A percentile compares a stretch with the other conserved stretches of the same genome.
phyloP scores from a whole-genome alignment of 2,329 filamentous ascomycete species.

The Diaporthe sp. region DNA sequence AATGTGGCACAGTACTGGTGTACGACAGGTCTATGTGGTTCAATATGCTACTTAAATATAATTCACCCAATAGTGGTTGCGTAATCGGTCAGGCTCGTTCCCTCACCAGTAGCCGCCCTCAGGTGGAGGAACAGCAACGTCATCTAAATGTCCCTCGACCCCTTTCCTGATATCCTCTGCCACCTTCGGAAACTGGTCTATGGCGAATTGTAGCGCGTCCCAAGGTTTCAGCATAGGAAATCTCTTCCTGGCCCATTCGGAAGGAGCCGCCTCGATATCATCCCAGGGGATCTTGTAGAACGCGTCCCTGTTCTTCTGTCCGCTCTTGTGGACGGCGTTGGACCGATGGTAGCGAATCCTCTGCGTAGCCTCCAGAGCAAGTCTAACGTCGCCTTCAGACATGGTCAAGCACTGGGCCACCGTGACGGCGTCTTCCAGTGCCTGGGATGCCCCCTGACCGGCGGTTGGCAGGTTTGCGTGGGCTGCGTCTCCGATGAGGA shows the following conservation, averaged over 20 bases:
- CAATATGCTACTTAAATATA: neutral
- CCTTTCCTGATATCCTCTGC: slow-evolving; percentile 25
- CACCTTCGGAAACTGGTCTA: slow-evolving; percentile 6
- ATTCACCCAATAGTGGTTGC: neutral
- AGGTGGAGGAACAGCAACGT: slow-evolving; percentile 2
- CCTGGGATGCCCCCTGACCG: slow-evolving; percentile 49
- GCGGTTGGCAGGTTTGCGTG: slow-evolving; percentile 67
- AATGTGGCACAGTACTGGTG: neutral
- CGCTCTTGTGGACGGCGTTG: slow-evolving; percentile 6
- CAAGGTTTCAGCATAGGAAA: neutral
- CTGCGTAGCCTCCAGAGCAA: slow-evolving; percentile 32
- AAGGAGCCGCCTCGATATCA: neutral
- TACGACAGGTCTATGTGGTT: neutral
- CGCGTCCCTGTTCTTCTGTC: slow-evolving; percentile 13
- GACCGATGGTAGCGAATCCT: slow-evolving; percentile 23
- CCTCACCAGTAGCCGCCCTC: neutral
- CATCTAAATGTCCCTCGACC: neutral
- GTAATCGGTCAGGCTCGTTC: neutral
- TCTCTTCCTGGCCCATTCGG: neutral
- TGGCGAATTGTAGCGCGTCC: neutral
- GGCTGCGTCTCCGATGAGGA: slow-evolving; percentile 65
- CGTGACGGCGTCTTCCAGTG: slow-evolving; percentile 38
- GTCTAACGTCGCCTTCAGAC: neutral
- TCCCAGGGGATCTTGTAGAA: slow-evolving; percentile 19
- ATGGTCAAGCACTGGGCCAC: slow-evolving; percentile 15